phyloP scores from a whole-genome alignment of 371 early-diverging fungal genomes.

The Syncephalastrum racemosum region DNA sequence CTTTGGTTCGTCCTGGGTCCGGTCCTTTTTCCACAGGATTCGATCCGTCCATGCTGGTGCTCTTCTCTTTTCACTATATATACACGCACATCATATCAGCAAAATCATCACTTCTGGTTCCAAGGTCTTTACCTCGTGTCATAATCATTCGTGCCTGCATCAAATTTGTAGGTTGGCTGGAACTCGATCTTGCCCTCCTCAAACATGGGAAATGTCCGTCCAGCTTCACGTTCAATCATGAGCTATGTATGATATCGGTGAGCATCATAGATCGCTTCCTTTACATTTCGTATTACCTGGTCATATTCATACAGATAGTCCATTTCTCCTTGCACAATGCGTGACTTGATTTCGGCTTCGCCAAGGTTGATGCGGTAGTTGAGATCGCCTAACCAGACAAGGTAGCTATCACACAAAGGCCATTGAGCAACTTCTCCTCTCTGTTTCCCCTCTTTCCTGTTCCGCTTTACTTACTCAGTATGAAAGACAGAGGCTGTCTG shows the following conservation, averaged over 20 bases:
- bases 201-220: slow-evolving; percentile 74
- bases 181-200: slow-evolving; percentile 81
- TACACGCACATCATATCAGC: not conserved
- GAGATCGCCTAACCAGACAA: slow-evolving; percentile 94
- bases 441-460: not conserved
- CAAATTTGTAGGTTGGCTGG: slow-evolving; percentile 93
- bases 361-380: slow-evolving; percentile 86
- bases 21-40: slow-evolving; percentile 76
- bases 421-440: not conserved
- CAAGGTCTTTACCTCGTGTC: slow-evolving; percentile 68
- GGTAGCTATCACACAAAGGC: slow-evolving; percentile 48
- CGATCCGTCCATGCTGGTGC: slow-evolving; percentile 94
- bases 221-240: slow-evolving; percentile 44
- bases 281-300: slow-evolving; percentile 48
- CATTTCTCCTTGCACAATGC: slow-evolving; percentile 54
- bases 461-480: slow-evolving; percentile 56
- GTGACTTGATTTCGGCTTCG: slow-evolving; percentile 54
- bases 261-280: not conserved
- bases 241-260: slow-evolving; percentile 13
- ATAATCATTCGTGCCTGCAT: slow-evolving; percentile 77
- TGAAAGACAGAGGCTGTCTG: slow-evolving; percentile 61
- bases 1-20: slow-evolving; percentile 22
- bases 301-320: slow-evolving; percentile 64
- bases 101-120: too few relatives aligned
- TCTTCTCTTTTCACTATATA: slow-evolving; percentile 75